These are phyloP conservation scores for Paratinospora sagittata DNA, from an alignment of 164 flowering plant genomes.

Conservation along the genomic window DNA sequence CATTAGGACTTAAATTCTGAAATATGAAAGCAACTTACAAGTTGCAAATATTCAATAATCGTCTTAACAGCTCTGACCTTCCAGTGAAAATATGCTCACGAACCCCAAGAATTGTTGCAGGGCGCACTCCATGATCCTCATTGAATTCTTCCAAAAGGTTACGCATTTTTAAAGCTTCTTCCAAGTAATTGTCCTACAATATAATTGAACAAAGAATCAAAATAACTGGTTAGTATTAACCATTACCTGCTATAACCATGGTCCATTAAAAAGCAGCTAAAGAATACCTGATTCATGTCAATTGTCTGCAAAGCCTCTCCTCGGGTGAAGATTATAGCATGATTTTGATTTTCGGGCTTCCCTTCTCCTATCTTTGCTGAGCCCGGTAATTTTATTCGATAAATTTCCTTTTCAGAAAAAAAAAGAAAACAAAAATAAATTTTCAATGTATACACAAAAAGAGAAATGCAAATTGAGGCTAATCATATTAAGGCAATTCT, in stretches of 20 bases:
- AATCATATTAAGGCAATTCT: neutral
- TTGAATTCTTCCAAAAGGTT: constrained; percentile 93
- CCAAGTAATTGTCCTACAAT: constrained; percentile 88
- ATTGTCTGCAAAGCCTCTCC: constrained; percentile 99
- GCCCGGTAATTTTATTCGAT: constrained; percentile 93
- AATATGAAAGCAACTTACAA: neutral
- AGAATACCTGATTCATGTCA: constrained; percentile 93
- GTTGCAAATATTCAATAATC: neutral
- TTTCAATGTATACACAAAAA: neutral
- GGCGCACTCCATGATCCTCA: constrained; percentile 86
- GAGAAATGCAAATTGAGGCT: neutral
- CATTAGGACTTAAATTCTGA: constrained; percentile 12
- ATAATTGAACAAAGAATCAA: constrained; percentile 5
- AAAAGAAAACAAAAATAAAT: too few species aligned
- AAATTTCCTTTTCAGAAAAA: constrained; percentile 62
- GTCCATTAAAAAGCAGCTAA: neutral
- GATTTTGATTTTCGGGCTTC: constrained; percentile 98
- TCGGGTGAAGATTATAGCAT: constrained; percentile 87
- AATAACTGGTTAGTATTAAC: neutral
- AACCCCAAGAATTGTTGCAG: constrained; percentile 88
- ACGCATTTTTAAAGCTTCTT: constrained; percentile 99
- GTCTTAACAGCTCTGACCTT: constrained; percentile 47
- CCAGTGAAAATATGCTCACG: constrained; percentile 99
- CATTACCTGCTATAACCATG: neutral
- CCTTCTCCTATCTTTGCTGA: constrained; percentile 95